phyloP scores from a whole-genome alignment of 1,139 yeast species.

The Saccharomyces hybrid region DNA sequence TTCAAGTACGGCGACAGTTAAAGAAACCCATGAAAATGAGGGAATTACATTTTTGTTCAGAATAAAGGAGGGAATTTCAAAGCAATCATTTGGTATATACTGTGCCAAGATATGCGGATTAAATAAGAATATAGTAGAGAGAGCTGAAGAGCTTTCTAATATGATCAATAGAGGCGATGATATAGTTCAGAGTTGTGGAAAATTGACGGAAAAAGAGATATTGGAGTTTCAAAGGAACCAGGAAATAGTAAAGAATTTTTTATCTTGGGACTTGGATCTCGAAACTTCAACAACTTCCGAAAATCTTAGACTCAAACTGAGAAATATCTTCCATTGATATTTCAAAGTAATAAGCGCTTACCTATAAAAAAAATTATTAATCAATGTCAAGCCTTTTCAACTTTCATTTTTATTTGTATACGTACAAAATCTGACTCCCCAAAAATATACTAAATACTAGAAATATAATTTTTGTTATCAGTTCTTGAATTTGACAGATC shows the following conservation, averaged over 20 bases:
- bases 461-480: constrained; percentile 6
- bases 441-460: background rate
- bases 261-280: constrained; percentile 29
- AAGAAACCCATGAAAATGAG: constrained; percentile 4
- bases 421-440: background rate
- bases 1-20: background rate
- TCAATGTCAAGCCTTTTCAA: background rate
- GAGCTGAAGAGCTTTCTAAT: constrained; percentile 28
- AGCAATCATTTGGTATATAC: constrained; percentile 34
- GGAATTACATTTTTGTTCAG: constrained; percentile 33
- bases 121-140: constrained; percentile 22
- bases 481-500: constrained; percentile 63
- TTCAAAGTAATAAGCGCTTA: background rate
- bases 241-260: constrained; percentile 27
- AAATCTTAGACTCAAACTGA: constrained; percentile 10
- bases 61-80: constrained; percentile 30
- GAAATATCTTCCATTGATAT: background rate
- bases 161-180: constrained; percentile 17
- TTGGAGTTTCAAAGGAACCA: constrained; percentile 18
- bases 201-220: constrained; percentile 16
- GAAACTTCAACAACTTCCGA: constrained; percentile 6
- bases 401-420: background rate
- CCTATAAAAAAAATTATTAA: background rate
- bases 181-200: constrained; percentile 15
- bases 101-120: constrained; percentile 37